These are phyloP conservation scores for Epichloe typhina DNA, from an alignment of 2,329 filamentous ascomycete genomes.

Conservation along the genomic window DNA sequence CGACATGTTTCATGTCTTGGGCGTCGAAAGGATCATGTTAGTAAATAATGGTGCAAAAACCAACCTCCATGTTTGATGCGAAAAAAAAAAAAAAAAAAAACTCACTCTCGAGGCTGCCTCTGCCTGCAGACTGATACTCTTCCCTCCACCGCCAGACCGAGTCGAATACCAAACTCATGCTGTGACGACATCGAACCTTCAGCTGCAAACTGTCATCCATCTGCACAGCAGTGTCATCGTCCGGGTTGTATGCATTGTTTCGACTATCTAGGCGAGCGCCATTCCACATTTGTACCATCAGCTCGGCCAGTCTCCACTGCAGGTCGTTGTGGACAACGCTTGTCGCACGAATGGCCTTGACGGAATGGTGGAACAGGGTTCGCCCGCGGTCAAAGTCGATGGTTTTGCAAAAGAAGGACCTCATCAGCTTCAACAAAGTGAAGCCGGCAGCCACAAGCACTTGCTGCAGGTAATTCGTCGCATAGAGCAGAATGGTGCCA, in stretches of 20 bases:
- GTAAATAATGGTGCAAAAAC: neutral
- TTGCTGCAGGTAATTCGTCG: conserved; percentile 67
- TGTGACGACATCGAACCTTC: conserved; percentile 72
- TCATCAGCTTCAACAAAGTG: conserved; percentile 64
- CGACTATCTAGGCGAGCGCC: conserved; percentile 42
- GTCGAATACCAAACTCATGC: conserved; percentile 75
- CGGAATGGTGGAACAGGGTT: conserved; percentile 56
- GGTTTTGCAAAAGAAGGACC: conserved; percentile 61
- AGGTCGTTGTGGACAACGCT: conserved; percentile 69
- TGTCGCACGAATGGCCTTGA: conserved; percentile 56
- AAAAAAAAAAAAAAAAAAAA: conserved; percentile 6
- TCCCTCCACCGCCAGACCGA: conserved; percentile 78
- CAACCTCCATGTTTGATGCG: neutral
- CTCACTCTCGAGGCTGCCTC: conserved; percentile 59
- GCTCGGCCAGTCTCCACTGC: conserved; percentile 64
- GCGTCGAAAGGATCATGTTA: conserved; percentile 1
- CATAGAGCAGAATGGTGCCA: conserved; percentile 48
- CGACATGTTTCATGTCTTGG: conserved; percentile 64
- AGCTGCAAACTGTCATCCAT: conserved; percentile 63
- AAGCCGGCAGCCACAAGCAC: conserved; percentile 76
- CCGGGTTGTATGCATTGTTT: conserved; percentile 32
- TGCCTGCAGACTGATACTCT: conserved; percentile 59
- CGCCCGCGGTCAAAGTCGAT: conserved; percentile 57
- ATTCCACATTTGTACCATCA: conserved; percentile 84
- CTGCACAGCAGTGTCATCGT: conserved; percentile 34